Conservation (phyloP, 441 rosid species). For the Aquilaria agallochum region DNA sequence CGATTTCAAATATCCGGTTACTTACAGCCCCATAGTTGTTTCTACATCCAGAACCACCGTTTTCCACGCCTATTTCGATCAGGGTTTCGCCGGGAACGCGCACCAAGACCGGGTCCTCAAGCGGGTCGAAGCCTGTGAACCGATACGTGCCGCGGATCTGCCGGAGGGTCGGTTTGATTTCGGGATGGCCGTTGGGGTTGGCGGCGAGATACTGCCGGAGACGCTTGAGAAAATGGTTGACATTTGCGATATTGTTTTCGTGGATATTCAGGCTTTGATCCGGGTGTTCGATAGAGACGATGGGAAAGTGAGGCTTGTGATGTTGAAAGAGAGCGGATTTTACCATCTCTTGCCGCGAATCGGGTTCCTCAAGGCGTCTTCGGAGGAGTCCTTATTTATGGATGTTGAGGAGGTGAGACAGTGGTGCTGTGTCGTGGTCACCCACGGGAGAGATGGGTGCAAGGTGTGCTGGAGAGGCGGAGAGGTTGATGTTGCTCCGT, state of each 20-base stretch:
- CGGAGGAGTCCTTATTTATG: constrained; percentile 77
- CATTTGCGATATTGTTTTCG: constrained; percentile 58
- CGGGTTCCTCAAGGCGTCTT: constrained; percentile 82
- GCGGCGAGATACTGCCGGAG: constrained; percentile 80
- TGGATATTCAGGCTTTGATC: constrained; percentile 78
- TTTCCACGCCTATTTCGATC: constrained; percentile 76
- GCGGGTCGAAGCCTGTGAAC: constrained; percentile 64
- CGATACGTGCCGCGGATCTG: constrained; percentile 60
- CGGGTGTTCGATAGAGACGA: constrained; percentile 52
- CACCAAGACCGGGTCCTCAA: constrained; percentile 66
- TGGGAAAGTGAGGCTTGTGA: constrained; percentile 62
- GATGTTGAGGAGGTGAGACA: constrained; percentile 70
- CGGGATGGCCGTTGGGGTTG: constrained; percentile 94
- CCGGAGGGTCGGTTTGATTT: constrained; percentile 48
- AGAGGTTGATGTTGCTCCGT: constrained; percentile 46
- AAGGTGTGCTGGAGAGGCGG: constrained; percentile 52
- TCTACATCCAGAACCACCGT: constrained; percentile 50
- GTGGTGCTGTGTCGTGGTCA: constrained; percentile 79
- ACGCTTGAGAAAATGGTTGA: constrained; percentile 79
- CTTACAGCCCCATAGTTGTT: constrained; percentile 32
- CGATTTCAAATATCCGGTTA: constrained; percentile 55
- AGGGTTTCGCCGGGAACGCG: constrained; percentile 24
- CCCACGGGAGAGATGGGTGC: constrained; percentile 79
- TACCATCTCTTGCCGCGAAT: constrained; percentile 47
- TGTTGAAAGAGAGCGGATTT: constrained; percentile 50